phyloP scores from a whole-genome alignment of 164 flowering plant species.

The Hamamelis virginiana region DNA sequence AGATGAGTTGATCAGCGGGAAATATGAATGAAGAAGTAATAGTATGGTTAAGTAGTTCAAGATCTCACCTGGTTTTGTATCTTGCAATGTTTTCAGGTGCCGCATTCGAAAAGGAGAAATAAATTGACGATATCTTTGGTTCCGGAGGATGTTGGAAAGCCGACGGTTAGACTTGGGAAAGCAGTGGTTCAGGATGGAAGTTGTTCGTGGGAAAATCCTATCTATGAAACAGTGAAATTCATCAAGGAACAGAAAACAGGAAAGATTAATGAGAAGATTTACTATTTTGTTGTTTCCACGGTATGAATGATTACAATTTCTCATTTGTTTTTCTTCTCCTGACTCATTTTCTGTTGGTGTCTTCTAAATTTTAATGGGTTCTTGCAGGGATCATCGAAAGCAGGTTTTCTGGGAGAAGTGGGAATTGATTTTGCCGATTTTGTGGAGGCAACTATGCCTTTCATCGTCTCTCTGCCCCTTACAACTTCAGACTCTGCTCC shows the following conservation, averaged over 20 bases:
- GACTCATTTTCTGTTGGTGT: background rate
- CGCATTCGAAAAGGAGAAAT: slow-evolving; percentile 32
- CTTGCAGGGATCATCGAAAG: slow-evolving; percentile 75
- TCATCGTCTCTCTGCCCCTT: slow-evolving; percentile 61
- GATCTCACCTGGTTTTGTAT: slow-evolving; percentile 17
- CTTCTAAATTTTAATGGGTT: slow-evolving; percentile 4
- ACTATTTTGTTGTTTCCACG: slow-evolving; percentile 41
- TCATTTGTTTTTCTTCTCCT: background rate
- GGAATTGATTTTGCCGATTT: slow-evolving; percentile 72
- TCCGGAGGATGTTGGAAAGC: slow-evolving; percentile 48
- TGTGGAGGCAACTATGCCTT: slow-evolving; percentile 56
- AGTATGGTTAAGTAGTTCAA: background rate
- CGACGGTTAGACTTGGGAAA: slow-evolving; percentile 39
- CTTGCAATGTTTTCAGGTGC: slow-evolving; percentile 33
- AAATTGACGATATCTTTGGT: slow-evolving; percentile 39
- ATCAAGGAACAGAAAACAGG: slow-evolving; percentile 30
- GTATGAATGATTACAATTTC: slow-evolving; percentile 15
- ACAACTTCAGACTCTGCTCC: slow-evolving; percentile 54
- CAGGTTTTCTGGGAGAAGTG: slow-evolving; percentile 73
- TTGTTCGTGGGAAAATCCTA: slow-evolving; percentile 47
- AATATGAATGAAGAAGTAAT: background rate
- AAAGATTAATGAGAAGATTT: slow-evolving; percentile 34
- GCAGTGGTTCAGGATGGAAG: slow-evolving; percentile 35
- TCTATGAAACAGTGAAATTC: slow-evolving; percentile 38
- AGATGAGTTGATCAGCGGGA: background rate